phyloP scores from a whole-genome alignment of 371 early-diverging fungal species.

The Rhizopus microsporus region DNA sequence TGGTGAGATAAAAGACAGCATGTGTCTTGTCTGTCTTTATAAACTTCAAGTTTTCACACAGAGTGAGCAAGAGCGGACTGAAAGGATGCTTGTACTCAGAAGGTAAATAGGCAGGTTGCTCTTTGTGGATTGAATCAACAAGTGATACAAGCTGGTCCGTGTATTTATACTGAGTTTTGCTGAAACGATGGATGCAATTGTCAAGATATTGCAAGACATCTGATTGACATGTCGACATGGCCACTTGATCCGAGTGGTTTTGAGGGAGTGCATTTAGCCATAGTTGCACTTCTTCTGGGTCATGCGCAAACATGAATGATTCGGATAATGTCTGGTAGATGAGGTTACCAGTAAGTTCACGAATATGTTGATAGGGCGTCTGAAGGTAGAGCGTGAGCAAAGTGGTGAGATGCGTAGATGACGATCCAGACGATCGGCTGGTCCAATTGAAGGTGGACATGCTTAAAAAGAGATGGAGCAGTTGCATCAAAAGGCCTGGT shows the following conservation, averaged over 20 bases:
- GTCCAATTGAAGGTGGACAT: slow-evolving; percentile 73
- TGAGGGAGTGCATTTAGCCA: slow-evolving; percentile 66
- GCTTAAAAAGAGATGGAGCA: slow-evolving; percentile 62
- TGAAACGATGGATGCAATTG: slow-evolving; percentile 61
- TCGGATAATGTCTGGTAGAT: slow-evolving; percentile 56
- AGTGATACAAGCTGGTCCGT: slow-evolving; percentile 56
- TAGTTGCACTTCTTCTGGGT: slow-evolving; percentile 57
- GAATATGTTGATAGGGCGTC: slow-evolving; percentile 53
- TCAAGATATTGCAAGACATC: slow-evolving; percentile 65
- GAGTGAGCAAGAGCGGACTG: slow-evolving; percentile 57
- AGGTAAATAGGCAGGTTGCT: neutral
- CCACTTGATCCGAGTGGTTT: slow-evolving; percentile 11
- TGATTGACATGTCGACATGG: slow-evolving; percentile 40
- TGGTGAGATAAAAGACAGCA: slow-evolving; percentile 39
- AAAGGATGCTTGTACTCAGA: slow-evolving; percentile 46
- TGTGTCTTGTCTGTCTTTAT: slow-evolving; percentile 45
- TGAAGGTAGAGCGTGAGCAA: slow-evolving; percentile 60
- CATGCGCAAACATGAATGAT: slow-evolving; percentile 67
- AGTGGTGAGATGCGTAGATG: slow-evolving; percentile 61
- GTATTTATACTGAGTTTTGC: slow-evolving; percentile 62
- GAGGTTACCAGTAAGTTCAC: slow-evolving; percentile 48
- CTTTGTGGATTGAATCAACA: slow-evolving; percentile 24
- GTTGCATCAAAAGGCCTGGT: slow-evolving; percentile 56
- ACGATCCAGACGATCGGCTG: slow-evolving; percentile 47
- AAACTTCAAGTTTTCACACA: slow-evolving; percentile 54